Percentiles rank a stretch among this genome's conserved stretches.
Conservation (phyloP, 345 rosid species). For the Salix brachista region DNA sequence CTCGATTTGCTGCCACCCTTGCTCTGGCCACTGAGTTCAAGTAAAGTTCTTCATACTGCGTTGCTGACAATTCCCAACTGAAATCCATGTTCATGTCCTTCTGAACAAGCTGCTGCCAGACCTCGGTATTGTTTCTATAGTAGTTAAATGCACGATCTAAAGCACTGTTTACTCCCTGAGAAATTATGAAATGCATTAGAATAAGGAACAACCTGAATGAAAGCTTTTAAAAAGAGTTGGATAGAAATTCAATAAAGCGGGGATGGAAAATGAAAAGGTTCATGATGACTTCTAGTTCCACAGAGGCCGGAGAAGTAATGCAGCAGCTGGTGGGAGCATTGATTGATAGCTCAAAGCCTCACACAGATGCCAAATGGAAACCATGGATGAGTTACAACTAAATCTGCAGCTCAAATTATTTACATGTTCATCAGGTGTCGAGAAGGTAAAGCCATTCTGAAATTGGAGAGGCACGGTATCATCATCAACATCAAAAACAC, state of each 20-base stretch:
- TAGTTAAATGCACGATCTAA: constrained; percentile 67
- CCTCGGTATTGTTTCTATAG: constrained; percentile 43
- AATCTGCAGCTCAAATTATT: background rate
- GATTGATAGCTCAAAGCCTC: background rate
- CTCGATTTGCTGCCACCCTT: constrained; percentile 40
- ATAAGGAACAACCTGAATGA: background rate
- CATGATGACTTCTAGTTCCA: background rate
- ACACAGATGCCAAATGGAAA: background rate
- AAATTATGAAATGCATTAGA: background rate
- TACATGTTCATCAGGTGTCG: constrained; percentile 78
- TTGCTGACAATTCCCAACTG: constrained; percentile 82
- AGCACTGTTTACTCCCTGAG: constrained; percentile 60
- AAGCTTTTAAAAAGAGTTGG: background rate
- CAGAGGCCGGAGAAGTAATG: background rate
- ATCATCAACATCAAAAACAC: constrained; percentile 84
- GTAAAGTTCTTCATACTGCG: constrained; percentile 83
- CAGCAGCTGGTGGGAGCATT: no score
- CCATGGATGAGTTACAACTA: background rate
- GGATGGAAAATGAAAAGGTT: background rate
- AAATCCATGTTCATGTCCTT: constrained; percentile 82
- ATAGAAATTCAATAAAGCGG: background rate
- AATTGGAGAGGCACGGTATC: constrained; percentile 63
- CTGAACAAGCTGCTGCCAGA: constrained; percentile 62
- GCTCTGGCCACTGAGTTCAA: constrained; percentile 65
- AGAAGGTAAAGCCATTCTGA: constrained; percentile 73